Percentiles rank a stretch among this genome's conserved stretches.
These are phyloP conservation scores for Neopestalotiopsis rosae DNA, from an alignment of 2,329 filamentous ascomycete species.

Conservation along the genomic window DNA sequence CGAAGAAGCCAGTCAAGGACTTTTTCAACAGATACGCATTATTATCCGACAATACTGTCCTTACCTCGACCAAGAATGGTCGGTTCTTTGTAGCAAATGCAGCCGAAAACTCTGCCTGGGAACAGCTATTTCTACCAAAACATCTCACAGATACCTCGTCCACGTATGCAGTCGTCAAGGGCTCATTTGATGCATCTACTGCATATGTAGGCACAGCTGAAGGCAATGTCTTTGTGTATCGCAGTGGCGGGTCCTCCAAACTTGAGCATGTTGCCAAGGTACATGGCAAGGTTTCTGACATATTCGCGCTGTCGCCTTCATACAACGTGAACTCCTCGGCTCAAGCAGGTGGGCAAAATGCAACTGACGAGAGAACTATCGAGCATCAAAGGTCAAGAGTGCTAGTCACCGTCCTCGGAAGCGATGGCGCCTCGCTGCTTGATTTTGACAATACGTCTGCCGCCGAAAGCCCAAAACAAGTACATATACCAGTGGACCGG, in stretches of 20 bases:
- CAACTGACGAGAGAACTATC: neutral
- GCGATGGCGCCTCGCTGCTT: constrained; percentile 48
- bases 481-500: constrained; percentile 46
- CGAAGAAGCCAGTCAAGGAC: constrained; percentile 42
- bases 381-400: neutral
- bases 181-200: constrained; percentile 38
- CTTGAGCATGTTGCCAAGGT: constrained; percentile 45
- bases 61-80: constrained; percentile 67
- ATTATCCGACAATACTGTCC: constrained; percentile 54
- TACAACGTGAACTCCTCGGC: neutral
- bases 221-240: constrained; percentile 54
- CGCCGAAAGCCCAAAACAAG: constrained; percentile 33
- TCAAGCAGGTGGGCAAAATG: neutral
- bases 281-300: constrained; percentile 55
- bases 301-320: constrained; percentile 38
- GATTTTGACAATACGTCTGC: constrained; percentile 37
- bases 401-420: constrained; percentile 50
- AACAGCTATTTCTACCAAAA: constrained; percentile 43
- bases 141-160: constrained; percentile 43
- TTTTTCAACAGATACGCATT: constrained; percentile 69
- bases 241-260: constrained; percentile 27
- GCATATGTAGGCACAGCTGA: constrained; percentile 55
- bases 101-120: constrained; percentile 43
- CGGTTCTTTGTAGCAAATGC: constrained; percentile 57
- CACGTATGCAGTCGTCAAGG: constrained; percentile 54